Evolutionary conservation across 305 asterid genomes (phyloP).

Genomic region (Rubia peregrina): DNA sequence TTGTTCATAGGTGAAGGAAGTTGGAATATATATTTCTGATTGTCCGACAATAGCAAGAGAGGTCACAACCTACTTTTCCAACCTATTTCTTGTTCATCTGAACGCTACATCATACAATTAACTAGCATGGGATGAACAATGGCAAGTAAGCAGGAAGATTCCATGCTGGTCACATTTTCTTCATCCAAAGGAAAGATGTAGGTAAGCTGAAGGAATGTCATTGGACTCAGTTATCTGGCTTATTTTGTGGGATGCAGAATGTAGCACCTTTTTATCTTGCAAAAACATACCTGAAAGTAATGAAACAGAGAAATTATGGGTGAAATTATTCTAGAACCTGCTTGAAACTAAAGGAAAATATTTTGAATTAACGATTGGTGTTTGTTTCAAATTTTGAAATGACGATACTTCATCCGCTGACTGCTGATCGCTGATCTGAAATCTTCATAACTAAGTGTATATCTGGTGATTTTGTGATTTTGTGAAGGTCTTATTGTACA

Average conservation of each 20-base stretch:
- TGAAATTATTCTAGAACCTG: not conserved
- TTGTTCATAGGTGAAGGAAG: conserved; percentile 65
- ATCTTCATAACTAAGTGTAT: not conserved
- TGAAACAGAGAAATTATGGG: too few species aligned
- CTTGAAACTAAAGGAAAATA: not conserved
- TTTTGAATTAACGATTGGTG: not conserved
- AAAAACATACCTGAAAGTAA: not conserved
- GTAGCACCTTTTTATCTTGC: not conserved
- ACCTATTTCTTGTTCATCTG: conserved; percentile 83
- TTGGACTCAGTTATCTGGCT: not conserved
- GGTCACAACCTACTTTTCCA: conserved; percentile 51
- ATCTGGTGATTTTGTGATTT: not conserved
- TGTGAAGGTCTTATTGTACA: not conserved
- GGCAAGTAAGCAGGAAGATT: conserved; percentile 67
- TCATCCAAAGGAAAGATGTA: conserved; percentile 48
- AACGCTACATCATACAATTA: conserved; percentile 49
- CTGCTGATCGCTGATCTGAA: not conserved
- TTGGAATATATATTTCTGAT: conserved; percentile 68
- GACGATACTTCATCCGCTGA: not conserved
- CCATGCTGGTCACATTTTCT: conserved; percentile 91
- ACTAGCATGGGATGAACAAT: conserved; percentile 50
- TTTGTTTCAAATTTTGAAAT: not conserved
- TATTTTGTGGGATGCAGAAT: not conserved
- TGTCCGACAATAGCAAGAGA: conserved; percentile 57
- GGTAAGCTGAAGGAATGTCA: conserved; percentile 32